phyloP scores from a whole-genome alignment of 1,139 yeast species.

The Pichia kudriavzevii region DNA sequence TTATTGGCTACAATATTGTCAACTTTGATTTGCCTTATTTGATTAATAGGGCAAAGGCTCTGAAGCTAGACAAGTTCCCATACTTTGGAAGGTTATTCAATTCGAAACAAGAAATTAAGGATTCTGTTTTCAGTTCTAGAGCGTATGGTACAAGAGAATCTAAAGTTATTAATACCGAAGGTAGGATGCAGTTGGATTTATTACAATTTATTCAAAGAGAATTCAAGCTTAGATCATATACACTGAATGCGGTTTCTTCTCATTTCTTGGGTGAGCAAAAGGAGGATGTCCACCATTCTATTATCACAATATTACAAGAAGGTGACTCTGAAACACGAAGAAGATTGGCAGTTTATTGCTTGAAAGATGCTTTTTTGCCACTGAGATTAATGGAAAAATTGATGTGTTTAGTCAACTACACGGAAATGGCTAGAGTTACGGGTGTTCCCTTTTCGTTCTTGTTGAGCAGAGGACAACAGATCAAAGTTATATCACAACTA shows the following conservation, averaged over 20 bases:
- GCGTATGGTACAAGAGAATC: slow-evolving; percentile 97
- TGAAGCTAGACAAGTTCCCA: slow-evolving; percentile 64
- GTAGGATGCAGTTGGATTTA: slow-evolving; percentile 90
- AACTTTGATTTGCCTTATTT: slow-evolving; percentile 94
- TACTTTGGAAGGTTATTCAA: slow-evolving; percentile 71
- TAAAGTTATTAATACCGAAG: slow-evolving; percentile 86
- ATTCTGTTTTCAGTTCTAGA: slow-evolving; percentile 80
- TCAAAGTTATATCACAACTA: slow-evolving; percentile 91
- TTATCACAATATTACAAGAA: slow-evolving; percentile 88
- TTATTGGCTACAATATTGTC: slow-evolving; percentile 91
- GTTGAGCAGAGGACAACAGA: slow-evolving; percentile 90
- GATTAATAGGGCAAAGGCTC: slow-evolving; percentile 75
- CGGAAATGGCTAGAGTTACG: slow-evolving; percentile 99
- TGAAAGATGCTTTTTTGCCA: slow-evolving; percentile 93
- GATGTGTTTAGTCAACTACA: slow-evolving; percentile 94
- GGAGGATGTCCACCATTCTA: slow-evolving; percentile 96
- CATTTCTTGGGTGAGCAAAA: slow-evolving; percentile 92
- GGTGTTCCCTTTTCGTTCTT: slow-evolving; percentile 95
- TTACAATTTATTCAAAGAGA: slow-evolving; percentile 92
- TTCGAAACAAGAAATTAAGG: slow-evolving; percentile 70
- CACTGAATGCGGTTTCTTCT: slow-evolving; percentile 91
- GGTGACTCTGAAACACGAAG: slow-evolving; percentile 91
- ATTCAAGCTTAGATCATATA: slow-evolving; percentile 87
- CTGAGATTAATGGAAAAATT: slow-evolving; percentile 79
- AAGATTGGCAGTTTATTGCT: slow-evolving; percentile 91